phyloP scores from a whole-genome alignment of 169 alveolate species.

The Cryptosporidium sp. region DNA sequence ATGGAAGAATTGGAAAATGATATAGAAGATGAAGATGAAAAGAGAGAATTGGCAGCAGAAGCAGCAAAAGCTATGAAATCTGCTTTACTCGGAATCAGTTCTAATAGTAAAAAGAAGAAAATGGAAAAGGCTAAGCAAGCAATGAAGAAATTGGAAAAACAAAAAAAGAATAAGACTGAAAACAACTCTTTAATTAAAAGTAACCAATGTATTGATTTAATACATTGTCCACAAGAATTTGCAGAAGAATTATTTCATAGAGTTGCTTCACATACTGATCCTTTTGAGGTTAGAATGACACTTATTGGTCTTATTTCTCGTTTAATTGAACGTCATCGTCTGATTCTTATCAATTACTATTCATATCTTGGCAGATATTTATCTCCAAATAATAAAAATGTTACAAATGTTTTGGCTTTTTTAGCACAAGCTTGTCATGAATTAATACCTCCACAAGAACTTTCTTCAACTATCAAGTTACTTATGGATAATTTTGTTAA shows the following conservation, averaged over 20 bases:
- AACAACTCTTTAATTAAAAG: constrained; percentile 22
- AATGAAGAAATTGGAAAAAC: constrained; percentile 33
- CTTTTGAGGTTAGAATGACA: constrained; percentile 83
- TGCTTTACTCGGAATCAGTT: constrained; percentile 40
- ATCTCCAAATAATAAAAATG: constrained; percentile 87
- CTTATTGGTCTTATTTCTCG: constrained; percentile 87
- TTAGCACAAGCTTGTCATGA: constrained; percentile 90
- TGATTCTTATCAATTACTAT: constrained; percentile 83
- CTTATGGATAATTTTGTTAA: constrained; percentile 86
- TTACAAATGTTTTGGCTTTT: constrained; percentile 87
- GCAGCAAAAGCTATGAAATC: constrained; percentile 67
- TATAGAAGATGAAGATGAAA: constrained; percentile 57
- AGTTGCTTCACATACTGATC: constrained; percentile 71
- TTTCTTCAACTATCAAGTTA: constrained; percentile 86
- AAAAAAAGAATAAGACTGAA: constrained; percentile 12
- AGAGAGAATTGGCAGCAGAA: constrained; percentile 50
- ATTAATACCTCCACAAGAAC: constrained; percentile 86
- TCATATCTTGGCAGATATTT: constrained; percentile 84
- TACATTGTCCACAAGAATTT: constrained; percentile 86
- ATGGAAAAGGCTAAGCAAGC: constrained; percentile 57
- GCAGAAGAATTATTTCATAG: constrained; percentile 85
- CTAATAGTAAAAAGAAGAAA: constrained; percentile 41
- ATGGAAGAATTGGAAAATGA: constrained; percentile 58
- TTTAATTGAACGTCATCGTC: constrained; percentile 87
- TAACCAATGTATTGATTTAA: constrained; percentile 83